Evolutionary conservation across 805 yeast species (phyloP), one percentile per base, ranked within the genome.

Genomic region (Teunomyces pallodes): DNA sequence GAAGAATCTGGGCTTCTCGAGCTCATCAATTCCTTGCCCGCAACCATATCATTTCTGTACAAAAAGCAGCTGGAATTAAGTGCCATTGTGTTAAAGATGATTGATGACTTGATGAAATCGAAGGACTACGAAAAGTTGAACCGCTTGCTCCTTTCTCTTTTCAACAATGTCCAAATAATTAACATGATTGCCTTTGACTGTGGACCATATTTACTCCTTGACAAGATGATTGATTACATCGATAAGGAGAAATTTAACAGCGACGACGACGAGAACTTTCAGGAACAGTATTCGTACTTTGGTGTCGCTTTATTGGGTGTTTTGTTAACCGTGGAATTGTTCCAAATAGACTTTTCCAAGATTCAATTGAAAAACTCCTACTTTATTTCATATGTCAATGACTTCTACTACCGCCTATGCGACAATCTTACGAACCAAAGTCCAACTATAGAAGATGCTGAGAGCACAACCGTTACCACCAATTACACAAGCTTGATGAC

Each of bases 261-360:
- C 60, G 74, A 50, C 40, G 84, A 80, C 31, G 86, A 81, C 46
- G 72, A 74, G 48, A 78, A 80, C 54, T 80, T 78, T 52, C 90
- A 85, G 61, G 94, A 86, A 32, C 64, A 74, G 10, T 87, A 83
- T 57, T 72, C 88, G 1, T 83, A 87, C 35, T 83, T 85, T 61
- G 90, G 95, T 0, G 72, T 81, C 41, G 68, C 83, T 1, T 57
- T 86, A 24, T 59, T 84, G 33, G 60, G 65, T 2, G 56, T 63
- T 10, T 57, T 68, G 16, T 53, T 64, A 8, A 56, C 72, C 4
- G 46, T 60, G 2, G 56, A 56, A 36, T 46, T 49, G 10, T 69
- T 66, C 47, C 53, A 64, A 1, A 51, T 68, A 36, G 68, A 67
- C 48, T 55, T 61, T 35, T 52, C 64, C 1, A 41, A 54, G 14